Evolutionary conservation across 345 rosid genomes (phyloP), one percentile per base, ranked within the genome.

Genomic region (Adansonia digitata): DNA sequence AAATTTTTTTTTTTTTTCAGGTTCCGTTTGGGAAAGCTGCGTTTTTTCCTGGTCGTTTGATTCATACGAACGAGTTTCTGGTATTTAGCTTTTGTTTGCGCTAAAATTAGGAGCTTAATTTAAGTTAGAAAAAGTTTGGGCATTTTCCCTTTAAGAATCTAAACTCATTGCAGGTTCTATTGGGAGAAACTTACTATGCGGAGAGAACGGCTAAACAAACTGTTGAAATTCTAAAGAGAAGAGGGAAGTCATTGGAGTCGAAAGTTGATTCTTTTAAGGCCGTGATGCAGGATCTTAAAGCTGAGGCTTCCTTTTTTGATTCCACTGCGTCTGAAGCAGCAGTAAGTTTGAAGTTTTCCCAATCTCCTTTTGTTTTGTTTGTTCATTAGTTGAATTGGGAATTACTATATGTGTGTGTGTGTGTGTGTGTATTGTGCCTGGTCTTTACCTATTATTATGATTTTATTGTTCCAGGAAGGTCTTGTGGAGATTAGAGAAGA

Each of bases 401-500:
- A 4, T 26, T 27, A 17, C 13, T 53, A 20, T 10, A 5, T 9
- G 2, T 20, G 5, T 12, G n/a, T 20, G 72, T 66, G 35, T 5
- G 34, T 42, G 45, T 69, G 35, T 56, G 62, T n/a, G n/a, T n/a
- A n/a, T n/a, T n/a, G n/a, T 13, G 0, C 18, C 59, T 22, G 9
- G 27, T 35, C 27, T 62, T 66, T 42, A 22, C 70, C 31, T 66
- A 14, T 40, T 13, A 66, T 5, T 69, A 29, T 46, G 57, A 10
- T 69, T 69, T 59, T 64, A 34, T 74, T 69, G 48, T 29, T 60
- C 26, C 81, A 93, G 99, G 98, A 91, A 55, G 99, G 93, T 59
- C 85, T 95, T 77, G 86, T 93, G 75, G 99, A 93, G 89, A 95
- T 95, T 76, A 89, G 86, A 74, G 98, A 94, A 85, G 93, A 93